These are phyloP conservation scores for Mycosphaerella arachidis DNA, from an alignment of 2,329 filamentous ascomycete genomes.

Conservation along the genomic window DNA sequence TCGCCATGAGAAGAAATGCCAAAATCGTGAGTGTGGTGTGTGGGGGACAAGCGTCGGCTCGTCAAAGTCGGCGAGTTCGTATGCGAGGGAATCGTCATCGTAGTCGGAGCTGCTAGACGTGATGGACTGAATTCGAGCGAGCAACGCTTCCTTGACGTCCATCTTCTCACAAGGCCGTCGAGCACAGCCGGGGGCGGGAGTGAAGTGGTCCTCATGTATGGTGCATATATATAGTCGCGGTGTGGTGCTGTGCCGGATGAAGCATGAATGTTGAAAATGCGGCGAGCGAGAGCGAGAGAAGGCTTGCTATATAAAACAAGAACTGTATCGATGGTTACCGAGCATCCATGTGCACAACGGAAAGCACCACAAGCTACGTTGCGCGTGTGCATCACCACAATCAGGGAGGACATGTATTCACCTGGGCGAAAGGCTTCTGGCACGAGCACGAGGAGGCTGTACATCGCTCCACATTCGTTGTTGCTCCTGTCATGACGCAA, in stretches of 20 bases:
- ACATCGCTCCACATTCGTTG: neutral
- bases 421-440: too few relatives aligned
- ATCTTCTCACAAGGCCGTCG: neutral
- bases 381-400: neutral
- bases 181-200: neutral
- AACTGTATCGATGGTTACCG: neutral
- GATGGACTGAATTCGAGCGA: conserved; percentile 7
- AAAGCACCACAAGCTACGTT: neutral
- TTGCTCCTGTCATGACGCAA: neutral
- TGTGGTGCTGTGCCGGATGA: neutral
- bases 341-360: neutral
- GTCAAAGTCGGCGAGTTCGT: conserved; percentile 16
- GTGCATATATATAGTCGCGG: neutral
- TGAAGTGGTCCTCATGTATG: neutral
- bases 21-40: conserved; percentile 1
- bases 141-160: conserved; percentile 11
- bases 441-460: neutral
- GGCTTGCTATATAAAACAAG: neutral
- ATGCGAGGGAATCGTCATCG: conserved; percentile 8
- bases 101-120: conserved; percentile 8
- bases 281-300: neutral
- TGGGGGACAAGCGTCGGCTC: conserved; percentile 8
- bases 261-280: neutral
- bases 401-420: too few relatives aligned
- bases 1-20: conserved; percentile 5